Evolutionary conservation across 257 asterid species (phyloP), one percentile per base, ranked within the genome.

Genomic region (Dorcoceras hygrometricum): DNA sequence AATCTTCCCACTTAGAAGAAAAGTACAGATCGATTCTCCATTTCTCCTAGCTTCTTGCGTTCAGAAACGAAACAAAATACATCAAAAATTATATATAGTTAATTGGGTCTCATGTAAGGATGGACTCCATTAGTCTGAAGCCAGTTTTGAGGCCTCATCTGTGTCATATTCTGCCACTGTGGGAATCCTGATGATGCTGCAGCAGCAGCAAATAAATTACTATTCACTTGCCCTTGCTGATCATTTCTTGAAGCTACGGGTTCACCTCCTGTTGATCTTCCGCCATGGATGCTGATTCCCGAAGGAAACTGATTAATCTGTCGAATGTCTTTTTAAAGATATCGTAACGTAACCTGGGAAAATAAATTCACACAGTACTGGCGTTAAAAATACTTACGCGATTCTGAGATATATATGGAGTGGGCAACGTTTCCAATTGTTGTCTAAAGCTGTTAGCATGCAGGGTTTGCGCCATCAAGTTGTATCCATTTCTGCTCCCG

Each of bases 401-500:
- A 68, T 31, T 76, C 29, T 84, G 71, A 23, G 85, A 60, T 59
- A 11, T 22, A 28, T 51, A 68, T 0, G 76, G 78, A 1, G 73
- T 76, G 54, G 77, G 68, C 66, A 75, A 79, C 79, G 75, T 76
- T 62, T 78, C 85, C 24, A 76, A 58, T 63, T 69, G 58, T 53
- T 81, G 91, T n/a, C 81, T 80, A 23, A 68, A 81, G 26, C 73
- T 70, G n/a, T 78, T 79, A 7, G 46, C 78, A 31, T 81, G 90
- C 81, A 77, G 59, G 6, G 91, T 76, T 67, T 86, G 93, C 3
- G 93, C 70, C 78, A 84, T 92, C 54, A 46, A 46, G 18, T 27
- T 75, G 56, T 75, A 78, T 20, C 78, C 85, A 1, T 78, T 80
- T 59, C 80, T 55, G 62, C 83, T 79, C 69, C 70, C 77, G 19